These are phyloP conservation scores for Beauveria australis DNA, from an alignment of 2,329 filamentous ascomycete genomes.

Conservation along the genomic window DNA sequence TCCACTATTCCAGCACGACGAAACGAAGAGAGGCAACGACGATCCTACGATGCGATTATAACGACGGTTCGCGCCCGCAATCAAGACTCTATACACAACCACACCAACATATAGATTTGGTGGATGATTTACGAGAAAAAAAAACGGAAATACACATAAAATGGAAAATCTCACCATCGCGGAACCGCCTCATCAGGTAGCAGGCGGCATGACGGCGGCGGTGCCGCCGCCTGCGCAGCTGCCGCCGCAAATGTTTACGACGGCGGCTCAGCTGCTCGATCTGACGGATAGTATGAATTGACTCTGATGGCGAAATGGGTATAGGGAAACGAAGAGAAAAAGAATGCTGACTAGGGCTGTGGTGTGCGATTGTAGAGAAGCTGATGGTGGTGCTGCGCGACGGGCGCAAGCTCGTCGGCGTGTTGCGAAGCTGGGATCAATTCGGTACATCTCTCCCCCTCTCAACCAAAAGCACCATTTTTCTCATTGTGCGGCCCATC, in stretches of 20 bases:
- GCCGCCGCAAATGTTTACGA: constrained; percentile 96
- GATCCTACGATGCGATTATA: constrained; percentile 6
- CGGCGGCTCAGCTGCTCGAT: constrained; percentile 88
- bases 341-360: constrained; percentile 18
- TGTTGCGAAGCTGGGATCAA: constrained; percentile 93
- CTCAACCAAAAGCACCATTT: background rate
- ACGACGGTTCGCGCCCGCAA: background rate
- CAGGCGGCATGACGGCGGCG: constrained; percentile 22
- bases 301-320: background rate
- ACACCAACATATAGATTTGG: too few species aligned
- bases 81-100: background rate
- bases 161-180: constrained; percentile 47
- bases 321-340: background rate
- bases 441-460: constrained; percentile 58
- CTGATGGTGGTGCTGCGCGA: constrained; percentile 86
- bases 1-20: background rate
- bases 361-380: constrained; percentile 60
- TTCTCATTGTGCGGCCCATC: too few species aligned
- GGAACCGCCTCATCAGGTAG: constrained; percentile 36
- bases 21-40: background rate
- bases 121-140: background rate
- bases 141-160: background rate
- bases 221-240: constrained; percentile 50
- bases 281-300: constrained; percentile 81
- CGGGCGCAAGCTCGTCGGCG: constrained; percentile 86